Evolutionary conservation across 257 asterid genomes (phyloP), one percentile per base, ranked within the genome.

Genomic region (Solanum sejunctum): DNA sequence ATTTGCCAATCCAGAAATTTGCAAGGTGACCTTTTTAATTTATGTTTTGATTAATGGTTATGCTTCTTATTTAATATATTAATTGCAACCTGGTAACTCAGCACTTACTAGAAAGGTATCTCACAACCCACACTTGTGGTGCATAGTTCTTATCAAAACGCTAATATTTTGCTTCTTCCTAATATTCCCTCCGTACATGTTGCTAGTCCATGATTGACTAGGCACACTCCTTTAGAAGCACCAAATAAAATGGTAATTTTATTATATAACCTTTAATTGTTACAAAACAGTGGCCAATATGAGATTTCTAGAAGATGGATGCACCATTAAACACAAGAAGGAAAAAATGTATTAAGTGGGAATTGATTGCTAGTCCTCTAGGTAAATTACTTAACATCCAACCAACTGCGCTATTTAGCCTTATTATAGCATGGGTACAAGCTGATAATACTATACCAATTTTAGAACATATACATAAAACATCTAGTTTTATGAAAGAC

Each of bases 1-100:
- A 9, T 95, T 96, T 88, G 93, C 97, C 71, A 82, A 95, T 92
- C 96, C 98, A 28, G 92, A 84, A 58, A 95, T 93, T 85, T 77
- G 97, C 93, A 96, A 96, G 98, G 99, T 96, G 89, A 86, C 51
- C 20, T 84, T 60, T 41, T 20, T 61, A 8, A 63, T 57, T 54
- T 77, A 17, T 54, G 63, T 16, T 6, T 26, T 54, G 10, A 52
- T 77, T 52, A 52, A 21, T 1, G 21, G 12, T 26, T 77, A 15
- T 52, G n/a, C 52, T 77, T 77, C 17, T 17, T 51, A 52, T 15
- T 77, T 77, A 15, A 28, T 78, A 21, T 16, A 51, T 52, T 26
- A 8, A 16, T 3, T 78, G 47, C 63, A 16, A 78, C 64, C 82
- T 52, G 64, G 17, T 78, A 77, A 77, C 82, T 16, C 64, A 15